phyloP scores from a whole-genome alignment of 2,329 filamentous ascomycete species.

The Teratosphaeria pseudoeucalypti region DNA sequence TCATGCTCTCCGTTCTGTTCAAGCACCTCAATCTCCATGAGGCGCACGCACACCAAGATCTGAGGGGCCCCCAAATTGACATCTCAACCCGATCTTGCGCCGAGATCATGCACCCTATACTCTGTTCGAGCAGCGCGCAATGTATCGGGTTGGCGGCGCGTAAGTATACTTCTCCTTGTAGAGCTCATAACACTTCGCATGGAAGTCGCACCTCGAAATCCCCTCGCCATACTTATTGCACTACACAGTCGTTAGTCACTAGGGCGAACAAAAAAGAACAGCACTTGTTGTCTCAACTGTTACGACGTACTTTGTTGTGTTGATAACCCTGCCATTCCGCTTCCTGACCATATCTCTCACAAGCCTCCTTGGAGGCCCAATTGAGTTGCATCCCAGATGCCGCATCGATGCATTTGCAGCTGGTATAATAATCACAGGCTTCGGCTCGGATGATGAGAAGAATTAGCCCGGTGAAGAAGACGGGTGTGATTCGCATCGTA shows the following conservation, averaged over 20 bases:
- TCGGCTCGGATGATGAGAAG: neutral
- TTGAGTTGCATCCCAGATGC: neutral
- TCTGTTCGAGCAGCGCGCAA: neutral
- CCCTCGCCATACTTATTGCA: neutral
- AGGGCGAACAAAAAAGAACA: neutral
- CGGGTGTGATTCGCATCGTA: neutral
- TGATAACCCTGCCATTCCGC: neutral
- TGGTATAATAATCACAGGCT: neutral
- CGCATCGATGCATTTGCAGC: neutral
- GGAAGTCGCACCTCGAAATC: neutral
- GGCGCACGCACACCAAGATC: too few relatives aligned
- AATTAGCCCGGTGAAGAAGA: neutral
- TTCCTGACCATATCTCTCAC: neutral
- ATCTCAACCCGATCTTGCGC: neutral
- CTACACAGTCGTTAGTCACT: neutral
- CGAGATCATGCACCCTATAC: neutral
- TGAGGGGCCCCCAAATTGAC: neutral
- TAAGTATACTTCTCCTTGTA: neutral
- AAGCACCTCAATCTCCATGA: too few relatives aligned
- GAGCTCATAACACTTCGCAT: neutral
- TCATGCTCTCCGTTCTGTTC: neutral
- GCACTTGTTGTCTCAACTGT: neutral
- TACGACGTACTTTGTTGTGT: neutral
- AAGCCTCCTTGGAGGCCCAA: neutral
- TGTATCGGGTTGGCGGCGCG: neutral